phyloP scores from a whole-genome alignment of 345 rosid genomes.

The Rhodamnia rubescens region DNA sequence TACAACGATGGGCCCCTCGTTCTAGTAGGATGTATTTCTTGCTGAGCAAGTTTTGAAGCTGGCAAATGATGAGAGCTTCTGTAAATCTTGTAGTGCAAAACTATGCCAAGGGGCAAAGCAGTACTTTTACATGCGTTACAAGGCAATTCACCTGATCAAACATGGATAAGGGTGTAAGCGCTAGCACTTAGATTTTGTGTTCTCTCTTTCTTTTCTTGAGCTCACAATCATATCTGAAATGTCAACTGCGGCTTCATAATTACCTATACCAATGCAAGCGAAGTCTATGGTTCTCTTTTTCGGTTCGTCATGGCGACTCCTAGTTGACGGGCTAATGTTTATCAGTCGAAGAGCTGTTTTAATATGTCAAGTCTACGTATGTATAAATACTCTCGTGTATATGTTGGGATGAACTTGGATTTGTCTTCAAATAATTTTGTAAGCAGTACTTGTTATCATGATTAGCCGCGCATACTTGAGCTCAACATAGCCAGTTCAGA shows the following conservation, averaged over 20 bases:
- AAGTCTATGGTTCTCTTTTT: not conserved
- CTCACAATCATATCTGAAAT: not conserved
- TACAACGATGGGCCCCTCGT: not conserved
- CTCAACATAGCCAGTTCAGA: not conserved
- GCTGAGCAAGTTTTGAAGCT: not conserved
- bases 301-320: not conserved
- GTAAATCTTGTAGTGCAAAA: not conserved
- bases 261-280: not conserved
- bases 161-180: not conserved
- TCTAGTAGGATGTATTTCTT: not conserved
- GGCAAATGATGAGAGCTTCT: not conserved
- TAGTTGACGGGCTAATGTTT: not conserved
- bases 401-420: not conserved
- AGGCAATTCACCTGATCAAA: not conserved
- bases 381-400: not conserved
- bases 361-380: not conserved
- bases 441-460: not conserved
- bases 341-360: not conserved
- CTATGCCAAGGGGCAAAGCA: not conserved
- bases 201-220: not conserved
- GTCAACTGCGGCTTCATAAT: not conserved
- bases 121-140: not conserved
- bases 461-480: not conserved
- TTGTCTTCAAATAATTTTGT: not conserved
- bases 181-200: not conserved